Base-by-base conservation (phyloP, 2,329 filamentous ascomycete species). In the Microascus cirrosus region DNA sequence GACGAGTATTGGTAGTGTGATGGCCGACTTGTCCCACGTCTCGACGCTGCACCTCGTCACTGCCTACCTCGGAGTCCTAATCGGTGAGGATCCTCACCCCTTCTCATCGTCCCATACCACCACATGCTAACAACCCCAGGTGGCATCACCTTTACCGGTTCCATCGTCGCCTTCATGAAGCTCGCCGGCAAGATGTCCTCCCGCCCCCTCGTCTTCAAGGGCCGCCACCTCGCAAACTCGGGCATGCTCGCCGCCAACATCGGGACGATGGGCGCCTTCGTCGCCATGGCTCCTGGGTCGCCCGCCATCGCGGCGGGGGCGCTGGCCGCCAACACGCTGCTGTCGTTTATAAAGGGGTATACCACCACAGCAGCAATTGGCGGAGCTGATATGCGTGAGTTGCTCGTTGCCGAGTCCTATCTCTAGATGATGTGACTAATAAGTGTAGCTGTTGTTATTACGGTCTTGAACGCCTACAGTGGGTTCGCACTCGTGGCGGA, bases 401-500 rank as follows among this genome's bases (percentile, higher is more conserved):
- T 22, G 32, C n/a, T 36, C 13, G 2, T 48, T 2, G 4, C 28
- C 8, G 8, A 32, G n/a, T 22, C 7, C 45, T 22, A 20, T 50
- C 2, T 24, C 10, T 6, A 22, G 28, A 32, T 32, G 28, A 32
- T 32, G 28, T 48, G 42, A 64, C 55, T 42, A 24, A 13, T 15
- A 22, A 20, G 22, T 62, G 22, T 32, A 79, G 76, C 87, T 15
- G 90, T 95, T 5, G 89, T 94, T 35, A 95, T 95, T 62, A 95
- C 90, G 0, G 90, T 95, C 1, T 73, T 96, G 22, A 96, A 95
- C 64, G 90, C 90, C 0, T 95, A 95, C 68, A 93, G 89, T 54
- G 91, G 91, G 13, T 96, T 95, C 59, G 91, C 91, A 0, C 78
- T 96, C 2, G 90, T 96, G 0, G 90, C 91, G 0, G 90, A 96